A percentile compares a stretch with the other conserved stretches of the same genome.
These are phyloP conservation scores for Paracorniculantispora psalliotae DNA, from an alignment of 2,329 filamentous ascomycete species.

Conservation along the genomic window DNA sequence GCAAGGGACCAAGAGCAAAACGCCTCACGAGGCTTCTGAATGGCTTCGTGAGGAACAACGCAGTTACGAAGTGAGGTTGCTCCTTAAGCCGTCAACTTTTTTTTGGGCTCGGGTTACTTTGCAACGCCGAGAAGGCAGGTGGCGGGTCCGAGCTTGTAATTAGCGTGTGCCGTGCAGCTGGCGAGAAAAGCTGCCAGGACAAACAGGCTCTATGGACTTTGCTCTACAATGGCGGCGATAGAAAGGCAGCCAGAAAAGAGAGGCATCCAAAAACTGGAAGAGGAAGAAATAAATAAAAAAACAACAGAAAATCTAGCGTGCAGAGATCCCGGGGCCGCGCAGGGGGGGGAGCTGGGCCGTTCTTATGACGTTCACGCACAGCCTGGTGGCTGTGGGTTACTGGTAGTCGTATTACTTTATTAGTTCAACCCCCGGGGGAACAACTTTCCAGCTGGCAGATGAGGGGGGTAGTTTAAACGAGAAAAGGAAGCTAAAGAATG, in stretches of 20 bases:
- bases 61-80: not conserved
- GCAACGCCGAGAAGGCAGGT: not conserved
- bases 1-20: not conserved
- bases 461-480: not conserved
- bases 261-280: not conserved
- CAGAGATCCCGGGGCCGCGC: not conserved
- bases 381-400: not conserved
- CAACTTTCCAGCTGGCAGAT: not conserved
- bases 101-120: not conserved
- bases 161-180: not conserved
- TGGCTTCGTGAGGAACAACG: not conserved
- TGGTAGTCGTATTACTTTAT: too few relatives aligned
- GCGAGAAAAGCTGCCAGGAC: not conserved
- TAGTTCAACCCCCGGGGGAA: too few relatives aligned
- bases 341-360: conserved; percentile 3
- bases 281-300: too few relatives aligned
- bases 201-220: not conserved
- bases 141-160: not conserved
- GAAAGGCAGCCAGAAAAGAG: not conserved
- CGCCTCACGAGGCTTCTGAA: not conserved
- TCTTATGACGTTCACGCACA: conserved; percentile 13
- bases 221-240: not conserved
- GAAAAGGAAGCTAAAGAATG: not conserved
- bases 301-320: not conserved
- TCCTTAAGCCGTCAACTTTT: not conserved